Evolutionary conservation across 192 early-diverging fungal genomes (phyloP), one percentile per base, ranked within the genome.

Genomic region (Podila minutissima): DNA sequence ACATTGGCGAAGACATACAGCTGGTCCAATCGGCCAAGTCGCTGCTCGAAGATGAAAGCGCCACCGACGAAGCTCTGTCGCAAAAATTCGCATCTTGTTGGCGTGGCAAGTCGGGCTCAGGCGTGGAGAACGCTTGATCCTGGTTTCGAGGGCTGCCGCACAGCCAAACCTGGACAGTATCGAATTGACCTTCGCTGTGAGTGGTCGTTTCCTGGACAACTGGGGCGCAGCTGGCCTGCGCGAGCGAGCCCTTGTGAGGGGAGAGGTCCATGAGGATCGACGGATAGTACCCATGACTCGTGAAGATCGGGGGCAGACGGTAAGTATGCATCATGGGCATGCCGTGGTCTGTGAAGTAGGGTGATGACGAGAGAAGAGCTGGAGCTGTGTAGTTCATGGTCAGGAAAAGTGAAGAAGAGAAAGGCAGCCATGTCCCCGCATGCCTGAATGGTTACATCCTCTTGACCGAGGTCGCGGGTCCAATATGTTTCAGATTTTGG

Each of bases 281-380:
- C 10, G 76, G 76, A 26, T 72, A 66, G n/a, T 81, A 81, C 24
- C 76, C 76, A 15, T 64, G 19, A 38, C 59, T 72, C 24, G 76
- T 72, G 66, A 72, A 81, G 33, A 81, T 72, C 4, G 76, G 76
- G 26, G 69, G 70, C 33, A 53, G n/a, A 2, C 22, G n/a, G 37
- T 26, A 58, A 11, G 41, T 38, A 31, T 46, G 24, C 75, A 78
- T 81, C 13, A 66, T 72, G 15, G 8, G 31, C 58, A 29, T 7
- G 17, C 26, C 31, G 13, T 19, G 59, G 31, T 61, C 28, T 31
- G 31, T 61, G 17, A 31, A 61, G 59, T 32, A 61, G 15, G 41
- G 41, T 4, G 41, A 46, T 12, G 29, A 61, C 13, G 17, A 32
- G 59, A 31, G 22, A 12, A 19, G n/a, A 26, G 20, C 53, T 24